Percentiles rank a stretch among this genome's conserved stretches.
Conservation (phyloP, 352 stramenopile species). For the Pythium graminicola region DNA sequence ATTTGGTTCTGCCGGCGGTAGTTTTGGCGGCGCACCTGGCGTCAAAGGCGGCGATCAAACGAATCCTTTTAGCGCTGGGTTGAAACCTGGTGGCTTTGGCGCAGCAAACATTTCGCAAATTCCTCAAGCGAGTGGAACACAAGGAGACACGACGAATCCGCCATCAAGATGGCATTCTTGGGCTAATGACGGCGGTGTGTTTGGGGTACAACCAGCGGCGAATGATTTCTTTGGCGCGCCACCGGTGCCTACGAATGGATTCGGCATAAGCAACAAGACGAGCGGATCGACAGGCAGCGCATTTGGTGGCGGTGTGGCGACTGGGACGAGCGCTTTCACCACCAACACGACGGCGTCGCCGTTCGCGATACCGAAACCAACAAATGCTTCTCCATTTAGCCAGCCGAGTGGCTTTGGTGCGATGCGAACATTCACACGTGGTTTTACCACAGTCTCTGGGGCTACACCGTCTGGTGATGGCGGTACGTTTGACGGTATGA, state of each 20-base stretch:
- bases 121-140: too few relatives aligned
- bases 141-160: too few relatives aligned
- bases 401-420: constrained; percentile 46
- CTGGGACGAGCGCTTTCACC: constrained; percentile 23
- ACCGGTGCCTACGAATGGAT: constrained; percentile 1
- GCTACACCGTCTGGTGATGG: constrained; percentile 19
- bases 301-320: constrained; percentile 13
- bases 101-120: too few relatives aligned
- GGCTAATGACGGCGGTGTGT: too few relatives aligned
- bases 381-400: constrained; percentile 55
- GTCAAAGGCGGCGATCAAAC: too few relatives aligned
- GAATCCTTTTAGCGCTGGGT: too few relatives aligned
- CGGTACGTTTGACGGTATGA: constrained; percentile 33
- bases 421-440: constrained; percentile 22
- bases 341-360: constrained; percentile 33
- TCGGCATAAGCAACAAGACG: too few relatives aligned
- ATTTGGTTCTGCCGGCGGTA: too few relatives aligned
- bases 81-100: too few relatives aligned
- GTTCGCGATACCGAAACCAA: constrained; percentile 43
- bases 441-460: constrained; percentile 28
- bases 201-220: constrained; percentile 28
- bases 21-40: too few relatives aligned
- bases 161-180: too few relatives aligned
- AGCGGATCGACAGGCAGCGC: constrained; percentile 1
- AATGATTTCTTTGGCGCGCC: constrained; percentile 16